Conservation (phyloP, 2,329 filamentous ascomycete species). For the Cladosporium austrohemisphaericum region DNA sequence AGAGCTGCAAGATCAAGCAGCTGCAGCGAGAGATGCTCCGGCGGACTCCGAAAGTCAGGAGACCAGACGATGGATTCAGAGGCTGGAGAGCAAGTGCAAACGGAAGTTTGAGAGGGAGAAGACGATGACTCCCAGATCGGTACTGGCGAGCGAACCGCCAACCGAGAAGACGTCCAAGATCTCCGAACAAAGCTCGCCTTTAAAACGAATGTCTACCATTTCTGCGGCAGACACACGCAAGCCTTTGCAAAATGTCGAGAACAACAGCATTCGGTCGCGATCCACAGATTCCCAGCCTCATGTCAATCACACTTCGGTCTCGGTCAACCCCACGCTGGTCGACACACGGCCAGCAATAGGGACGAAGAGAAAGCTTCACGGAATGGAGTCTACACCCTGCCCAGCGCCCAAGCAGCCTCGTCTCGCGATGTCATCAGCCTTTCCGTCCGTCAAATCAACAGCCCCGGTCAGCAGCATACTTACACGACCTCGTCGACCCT, state of each 20-base stretch:
- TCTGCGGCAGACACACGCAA: not conserved
- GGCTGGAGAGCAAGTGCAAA: conserved; percentile 46
- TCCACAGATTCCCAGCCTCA: not conserved
- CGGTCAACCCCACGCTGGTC: not conserved
- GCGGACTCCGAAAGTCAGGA: conserved; percentile 57
- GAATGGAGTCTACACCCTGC: not conserved
- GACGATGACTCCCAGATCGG: conserved; percentile 22
- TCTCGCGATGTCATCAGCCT: not conserved
- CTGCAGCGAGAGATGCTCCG: conserved; percentile 50
- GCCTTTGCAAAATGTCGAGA: not conserved
- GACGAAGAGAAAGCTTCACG: not conserved
- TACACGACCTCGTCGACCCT: not conserved
- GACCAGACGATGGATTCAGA: conserved; percentile 57
- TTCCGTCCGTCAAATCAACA: not conserved
- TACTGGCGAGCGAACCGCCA: conserved; percentile 2
- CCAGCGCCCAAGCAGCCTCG: not conserved
- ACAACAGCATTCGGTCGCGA: not conserved
- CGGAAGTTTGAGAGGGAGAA: conserved; percentile 29
- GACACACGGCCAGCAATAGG: not conserved
- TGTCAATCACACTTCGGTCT: not conserved
- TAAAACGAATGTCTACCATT: not conserved
- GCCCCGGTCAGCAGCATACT: not conserved
- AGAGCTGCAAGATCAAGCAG: conserved; percentile 66
- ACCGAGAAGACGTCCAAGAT: not conserved
- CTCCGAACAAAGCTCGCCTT: not conserved